Conservation (phyloP, 345 rosid species). For the thale cress (Arabidopsis thaliana) region TAIR10.1 NC_003070.9:1244001-1244500, state of each 20-base stretch:
- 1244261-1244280: not conserved
- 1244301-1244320: not conserved
- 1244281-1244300: not conserved
- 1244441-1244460: not conserved
- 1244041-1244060: not conserved
- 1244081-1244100: not conserved
- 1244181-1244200: not conserved
- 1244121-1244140: not conserved
- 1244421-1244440: not conserved
- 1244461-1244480: not conserved
- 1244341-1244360: not conserved
- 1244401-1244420: not conserved
- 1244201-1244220: not conserved
- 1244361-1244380: not conserved
- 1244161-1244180: not conserved
- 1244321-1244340: not conserved
- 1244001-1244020: not conserved
- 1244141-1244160: not conserved
- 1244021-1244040: constrained; percentile 5
- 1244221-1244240: too few species aligned
- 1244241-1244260: too few species aligned
- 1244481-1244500: not conserved
- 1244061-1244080: not conserved
- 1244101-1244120: not conserved
- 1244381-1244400: not conserved